Evolutionary conservation across 176 grass and related monocot genomes (phyloP), one percentile per base, ranked within the genome.

Genomic region (Avena insularis): DNA sequence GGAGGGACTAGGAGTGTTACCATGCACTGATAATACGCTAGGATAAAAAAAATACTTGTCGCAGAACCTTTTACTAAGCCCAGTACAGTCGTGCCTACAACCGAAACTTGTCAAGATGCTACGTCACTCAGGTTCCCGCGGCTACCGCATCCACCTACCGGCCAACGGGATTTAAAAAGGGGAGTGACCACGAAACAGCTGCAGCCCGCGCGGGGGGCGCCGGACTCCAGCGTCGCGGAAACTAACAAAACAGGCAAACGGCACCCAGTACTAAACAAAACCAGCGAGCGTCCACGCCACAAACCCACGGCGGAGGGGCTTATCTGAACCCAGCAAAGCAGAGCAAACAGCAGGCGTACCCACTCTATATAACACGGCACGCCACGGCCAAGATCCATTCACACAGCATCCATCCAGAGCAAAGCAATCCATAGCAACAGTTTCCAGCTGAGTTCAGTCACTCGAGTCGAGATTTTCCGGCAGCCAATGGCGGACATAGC

Each of bases 401-500:
- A 36, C 12, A 12, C 48, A 20, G 59, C 47, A 19, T 29, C 75
- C 47, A 19, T 43, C 82, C 71, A 79, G 29, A 84, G 50, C 75
- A 31, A 40, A 78, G 35, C 67, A 79, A 9, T 17, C 57, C 57
- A 60, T 1, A 60, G 35, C 45, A 68, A 4, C 19, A 82, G 23
- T 29, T 66, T 14, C 63, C 19, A 40, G 23, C 33, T 46, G 12
- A 46, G 27, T 16, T 2, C 25, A 31, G 46, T 47, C 38, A 40
- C 38, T 40, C 6, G 38, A 6, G 46, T 47, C 8, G 46, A 47
- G 46, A 17, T 21, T 29, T 27, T 29, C 2, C 11, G 64, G 31
- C 16, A 25, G 61, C n/a, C 19, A 38, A 97, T 97, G 95, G 85
- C 88, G 12, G 92, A 97, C 88, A 91, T 94, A 80, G 90, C 90